phyloP scores from a whole-genome alignment of 495 filamentous ascomycete species.

The Melanomma pulvis-pyrius region DNA sequence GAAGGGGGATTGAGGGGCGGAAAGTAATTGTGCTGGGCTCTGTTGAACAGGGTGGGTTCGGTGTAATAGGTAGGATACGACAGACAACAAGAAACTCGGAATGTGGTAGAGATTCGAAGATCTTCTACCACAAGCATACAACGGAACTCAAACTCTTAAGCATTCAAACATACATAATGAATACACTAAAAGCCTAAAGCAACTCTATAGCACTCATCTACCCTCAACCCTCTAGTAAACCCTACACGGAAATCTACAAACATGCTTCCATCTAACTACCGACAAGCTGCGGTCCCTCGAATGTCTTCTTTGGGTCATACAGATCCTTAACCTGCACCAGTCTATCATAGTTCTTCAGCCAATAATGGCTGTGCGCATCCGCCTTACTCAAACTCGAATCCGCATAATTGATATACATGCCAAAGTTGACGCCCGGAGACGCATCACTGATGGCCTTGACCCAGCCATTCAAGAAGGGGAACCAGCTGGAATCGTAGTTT shows the following conservation, averaged over 20 bases:
- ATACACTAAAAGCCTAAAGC: neutral
- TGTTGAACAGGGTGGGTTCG: too few species aligned
- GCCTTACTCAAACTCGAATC: slow-evolving; percentile 58
- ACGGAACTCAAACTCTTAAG: too few species aligned
- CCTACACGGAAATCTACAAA: neutral
- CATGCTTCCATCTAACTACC: slow-evolving; percentile 18
- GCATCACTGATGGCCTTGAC: slow-evolving; percentile 35
- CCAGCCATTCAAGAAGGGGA: slow-evolving; percentile 53
- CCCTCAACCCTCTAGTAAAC: neutral
- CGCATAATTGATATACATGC: slow-evolving; percentile 70
- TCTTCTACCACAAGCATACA: too few species aligned
- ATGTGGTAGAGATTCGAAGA: neutral
- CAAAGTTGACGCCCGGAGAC: slow-evolving; percentile 36
- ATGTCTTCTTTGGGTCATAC: slow-evolving; percentile 58
- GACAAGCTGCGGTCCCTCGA: slow-evolving; percentile 67
- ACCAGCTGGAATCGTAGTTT: slow-evolving; percentile 43
- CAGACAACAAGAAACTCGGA: neutral
- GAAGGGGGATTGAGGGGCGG: neutral
- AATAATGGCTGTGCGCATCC: slow-evolving; percentile 57
- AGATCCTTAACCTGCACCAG: slow-evolving; percentile 55
- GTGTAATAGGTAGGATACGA: too few species aligned
- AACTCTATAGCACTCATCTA: neutral
- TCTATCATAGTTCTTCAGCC: slow-evolving; percentile 51
- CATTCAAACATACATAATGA: too few species aligned
- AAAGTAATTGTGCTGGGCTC: neutral